Evolutionary conservation across 176 grass and related monocot species (phyloP).

Genomic region (Zizania latifolia): DNA sequence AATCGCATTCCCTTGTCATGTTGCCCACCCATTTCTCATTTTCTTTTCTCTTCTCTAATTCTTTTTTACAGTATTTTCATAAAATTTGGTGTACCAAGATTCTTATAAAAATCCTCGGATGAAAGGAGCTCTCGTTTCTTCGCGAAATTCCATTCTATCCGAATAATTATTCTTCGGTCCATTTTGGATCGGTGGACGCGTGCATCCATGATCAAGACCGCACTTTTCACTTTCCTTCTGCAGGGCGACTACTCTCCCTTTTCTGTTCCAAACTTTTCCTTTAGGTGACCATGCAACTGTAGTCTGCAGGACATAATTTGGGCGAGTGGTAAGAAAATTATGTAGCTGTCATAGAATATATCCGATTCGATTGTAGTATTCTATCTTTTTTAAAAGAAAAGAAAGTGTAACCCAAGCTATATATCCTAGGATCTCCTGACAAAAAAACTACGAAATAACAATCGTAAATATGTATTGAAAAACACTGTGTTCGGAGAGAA

Average conservation of each 20-base stretch:
- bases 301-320: neutral
- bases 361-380: neutral
- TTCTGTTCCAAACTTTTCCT: neutral
- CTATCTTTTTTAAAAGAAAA: no score
- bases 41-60: no score
- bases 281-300: neutral
- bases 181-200: neutral
- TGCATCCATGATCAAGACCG: neutral
- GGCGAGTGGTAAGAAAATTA: neutral
- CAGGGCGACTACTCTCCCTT: neutral
- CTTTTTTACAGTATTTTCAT: no score
- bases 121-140: no score
- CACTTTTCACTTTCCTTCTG: neutral
- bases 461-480: no score
- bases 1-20: slow-evolving; percentile 5
- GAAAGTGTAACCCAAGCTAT: no score
- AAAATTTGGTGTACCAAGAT: no score
- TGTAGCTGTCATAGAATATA: neutral
- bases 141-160: slow-evolving; percentile 1
- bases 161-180: slow-evolving; percentile 14
- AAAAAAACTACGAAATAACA: no score
- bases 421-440: no score
- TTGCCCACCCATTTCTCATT: slow-evolving; percentile 9
- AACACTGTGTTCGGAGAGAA: no score
- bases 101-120: no score